A percentile compares a stretch with the other conserved stretches of the same genome.
phyloP scores from a whole-genome alignment of 176 grass and related monocot genomes.

The Calamus simplicifolius region DNA sequence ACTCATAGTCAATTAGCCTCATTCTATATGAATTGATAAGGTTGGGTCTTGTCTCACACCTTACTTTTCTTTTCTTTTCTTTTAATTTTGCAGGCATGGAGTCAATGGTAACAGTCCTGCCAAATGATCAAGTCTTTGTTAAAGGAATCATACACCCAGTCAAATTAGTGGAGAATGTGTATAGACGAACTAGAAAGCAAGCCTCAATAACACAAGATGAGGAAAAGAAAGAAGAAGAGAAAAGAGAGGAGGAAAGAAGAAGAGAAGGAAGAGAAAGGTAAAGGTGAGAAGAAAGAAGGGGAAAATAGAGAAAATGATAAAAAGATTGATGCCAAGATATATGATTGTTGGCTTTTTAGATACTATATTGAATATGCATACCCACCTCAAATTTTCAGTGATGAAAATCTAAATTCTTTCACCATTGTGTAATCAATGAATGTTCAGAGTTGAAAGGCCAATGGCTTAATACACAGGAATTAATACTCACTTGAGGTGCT shows the following conservation, averaged over 20 bases:
- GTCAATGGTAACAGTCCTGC: conserved; percentile 32
- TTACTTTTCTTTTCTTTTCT: background rate
- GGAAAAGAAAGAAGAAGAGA: conserved; percentile 30
- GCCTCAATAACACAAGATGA: conserved; percentile 31
- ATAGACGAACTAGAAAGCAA: conserved; percentile 39
- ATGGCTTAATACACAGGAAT: too few relatives aligned
- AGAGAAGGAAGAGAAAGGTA: conserved; percentile 23
- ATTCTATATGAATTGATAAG: too few relatives aligned
- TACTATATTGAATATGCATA: conserved; percentile 28
- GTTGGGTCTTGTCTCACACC: too few relatives aligned
- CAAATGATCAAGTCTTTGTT: conserved; percentile 42
- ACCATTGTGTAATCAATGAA: background rate
- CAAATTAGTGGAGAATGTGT: conserved; percentile 32
- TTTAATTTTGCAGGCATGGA: conserved; percentile 34
- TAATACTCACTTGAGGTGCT: too few relatives aligned
- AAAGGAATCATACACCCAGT: conserved; percentile 41
- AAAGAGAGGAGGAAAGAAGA: conserved; percentile 11
- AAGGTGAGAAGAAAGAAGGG: conserved; percentile 15
- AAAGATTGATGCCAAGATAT: conserved; percentile 18
- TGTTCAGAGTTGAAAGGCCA: too few relatives aligned
- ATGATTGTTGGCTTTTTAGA: conserved; percentile 31
- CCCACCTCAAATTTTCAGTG: conserved; percentile 10
- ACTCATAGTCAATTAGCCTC: too few relatives aligned
- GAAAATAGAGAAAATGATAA: conserved; percentile 9
- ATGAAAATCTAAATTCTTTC: conserved; percentile 2